Percentiles rank a stretch among this genome's conserved stretches.
phyloP scores from a whole-genome alignment of 768 basidiomycete species.

The Fibroporia radiculosa region DNA sequence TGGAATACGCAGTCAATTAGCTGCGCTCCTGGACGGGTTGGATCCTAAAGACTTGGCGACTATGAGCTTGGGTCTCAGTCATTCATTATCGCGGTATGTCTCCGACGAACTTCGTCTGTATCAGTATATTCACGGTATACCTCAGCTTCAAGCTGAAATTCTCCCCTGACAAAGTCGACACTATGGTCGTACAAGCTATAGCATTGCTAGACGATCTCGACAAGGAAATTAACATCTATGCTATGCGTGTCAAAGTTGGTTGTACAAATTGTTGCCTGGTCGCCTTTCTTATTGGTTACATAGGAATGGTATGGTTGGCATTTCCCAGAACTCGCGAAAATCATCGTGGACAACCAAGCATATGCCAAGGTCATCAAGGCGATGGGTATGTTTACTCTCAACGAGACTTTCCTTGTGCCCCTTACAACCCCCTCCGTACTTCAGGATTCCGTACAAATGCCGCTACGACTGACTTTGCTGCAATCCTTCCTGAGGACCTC shows the following conservation, averaged over 20 bases:
- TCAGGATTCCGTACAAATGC: conserved; percentile 94
- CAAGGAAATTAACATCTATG: conserved; percentile 99
- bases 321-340: conserved; percentile 99
- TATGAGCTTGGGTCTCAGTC: conserved; percentile 96
- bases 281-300: neutral
- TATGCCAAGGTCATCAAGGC: conserved; percentile 90
- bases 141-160: conserved; percentile 96
- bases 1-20: conserved; percentile 87
- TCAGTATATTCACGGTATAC: neutral
- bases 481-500: conserved; percentile 94
- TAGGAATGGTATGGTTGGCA: conserved; percentile 99
- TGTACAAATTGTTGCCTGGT: neutral
- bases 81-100: conserved; percentile 82
- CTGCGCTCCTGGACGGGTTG: conserved; percentile 80
- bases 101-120: neutral
- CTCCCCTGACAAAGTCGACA: conserved; percentile 99
- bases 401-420: neutral
- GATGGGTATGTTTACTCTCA: conserved; percentile 57
- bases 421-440: neutral
- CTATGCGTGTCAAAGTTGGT: conserved; percentile 94
- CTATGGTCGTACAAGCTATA: conserved; percentile 99
- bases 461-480: conserved; percentile 73
- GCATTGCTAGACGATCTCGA: conserved; percentile 96
- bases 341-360: conserved; percentile 93
- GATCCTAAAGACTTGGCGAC: conserved; percentile 93